These are phyloP conservation scores for Pseudopyrenochaeta lycopersici DNA, from an alignment of 2,329 filamentous ascomycete genomes.

Conservation along the genomic window DNA sequence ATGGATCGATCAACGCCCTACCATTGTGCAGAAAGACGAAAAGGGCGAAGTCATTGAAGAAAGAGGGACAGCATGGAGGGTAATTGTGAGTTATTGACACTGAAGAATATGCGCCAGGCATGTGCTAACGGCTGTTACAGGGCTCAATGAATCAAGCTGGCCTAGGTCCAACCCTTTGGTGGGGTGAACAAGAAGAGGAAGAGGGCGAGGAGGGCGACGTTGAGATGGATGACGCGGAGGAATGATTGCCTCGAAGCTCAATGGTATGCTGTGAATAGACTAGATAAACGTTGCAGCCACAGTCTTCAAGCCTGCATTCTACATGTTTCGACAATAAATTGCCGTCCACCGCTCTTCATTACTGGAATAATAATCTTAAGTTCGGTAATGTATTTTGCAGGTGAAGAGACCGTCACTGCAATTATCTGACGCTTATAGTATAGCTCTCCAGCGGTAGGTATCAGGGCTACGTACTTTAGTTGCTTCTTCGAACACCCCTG, in stretches of 20 bases:
- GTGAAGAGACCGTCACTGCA: too few species aligned
- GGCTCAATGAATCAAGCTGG: constrained; percentile 59
- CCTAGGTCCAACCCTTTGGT: constrained; percentile 60
- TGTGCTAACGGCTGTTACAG: constrained; percentile 29
- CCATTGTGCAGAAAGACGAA: constrained; percentile 70
- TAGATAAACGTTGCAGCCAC: too few species aligned
- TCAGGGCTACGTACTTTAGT: too few species aligned
- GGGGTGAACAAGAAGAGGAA: constrained; percentile 46
- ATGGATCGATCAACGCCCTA: constrained; percentile 93
- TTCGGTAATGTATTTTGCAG: too few species aligned
- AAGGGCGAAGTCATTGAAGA: constrained; percentile 70
- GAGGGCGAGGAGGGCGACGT: constrained; percentile 38
- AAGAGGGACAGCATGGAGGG: constrained; percentile 74
- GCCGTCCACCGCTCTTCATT: too few species aligned
- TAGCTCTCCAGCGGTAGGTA: too few species aligned
- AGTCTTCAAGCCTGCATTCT: not conserved
- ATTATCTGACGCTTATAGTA: too few species aligned
- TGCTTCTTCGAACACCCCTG: too few species aligned
- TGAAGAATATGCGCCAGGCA: not conserved
- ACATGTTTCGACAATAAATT: not conserved
- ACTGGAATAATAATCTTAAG: too few species aligned
- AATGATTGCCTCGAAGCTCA: constrained; percentile 11
- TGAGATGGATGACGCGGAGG: constrained; percentile 36
- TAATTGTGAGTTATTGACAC: constrained; percentile 55
- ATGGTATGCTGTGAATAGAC: not conserved